phyloP scores from a whole-genome alignment of 495 filamentous ascomycete species.

The Daldinia decipiens region DNA sequence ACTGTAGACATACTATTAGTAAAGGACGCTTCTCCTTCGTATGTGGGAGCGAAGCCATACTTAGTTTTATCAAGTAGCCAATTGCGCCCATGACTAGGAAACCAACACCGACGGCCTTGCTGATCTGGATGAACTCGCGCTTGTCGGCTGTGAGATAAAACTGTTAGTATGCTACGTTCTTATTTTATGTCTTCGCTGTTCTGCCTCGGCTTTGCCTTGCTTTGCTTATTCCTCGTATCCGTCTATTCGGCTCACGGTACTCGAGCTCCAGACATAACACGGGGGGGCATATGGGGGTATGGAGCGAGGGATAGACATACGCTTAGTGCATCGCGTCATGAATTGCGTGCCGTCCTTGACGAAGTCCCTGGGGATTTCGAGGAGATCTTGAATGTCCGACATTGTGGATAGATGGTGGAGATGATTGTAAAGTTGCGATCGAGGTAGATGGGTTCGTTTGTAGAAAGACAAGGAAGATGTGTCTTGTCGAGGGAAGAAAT shows the following conservation, averaged over 20 bases:
- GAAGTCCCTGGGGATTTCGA: conserved; percentile 83
- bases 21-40: conserved; percentile 54
- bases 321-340: conserved; percentile 84
- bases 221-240: neutral
- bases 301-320: conserved; percentile 55
- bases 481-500: conserved; percentile 7
- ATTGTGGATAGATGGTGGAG: conserved; percentile 51
- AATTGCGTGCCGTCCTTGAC: conserved; percentile 81
- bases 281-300: conserved; percentile 3
- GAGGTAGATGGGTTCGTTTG: neutral
- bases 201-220: neutral
- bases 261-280: neutral
- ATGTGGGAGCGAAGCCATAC: conserved; percentile 58
- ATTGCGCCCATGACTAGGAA: conserved; percentile 81
- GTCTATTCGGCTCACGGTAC: neutral
- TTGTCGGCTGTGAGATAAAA: conserved; percentile 64
- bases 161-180: conserved; percentile 37
- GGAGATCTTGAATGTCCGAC: conserved; percentile 79
- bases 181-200: neutral
- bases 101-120: conserved; percentile 92
- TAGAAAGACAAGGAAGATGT: neutral
- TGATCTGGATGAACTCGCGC: conserved; percentile 93
- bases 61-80: conserved; percentile 94
- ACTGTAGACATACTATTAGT: conserved; percentile 31
- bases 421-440: conserved; percentile 18